These are phyloP conservation scores for Eucalyptus cloeziana DNA, from an alignment of 345 rosid species.

Conservation along the genomic window DNA sequence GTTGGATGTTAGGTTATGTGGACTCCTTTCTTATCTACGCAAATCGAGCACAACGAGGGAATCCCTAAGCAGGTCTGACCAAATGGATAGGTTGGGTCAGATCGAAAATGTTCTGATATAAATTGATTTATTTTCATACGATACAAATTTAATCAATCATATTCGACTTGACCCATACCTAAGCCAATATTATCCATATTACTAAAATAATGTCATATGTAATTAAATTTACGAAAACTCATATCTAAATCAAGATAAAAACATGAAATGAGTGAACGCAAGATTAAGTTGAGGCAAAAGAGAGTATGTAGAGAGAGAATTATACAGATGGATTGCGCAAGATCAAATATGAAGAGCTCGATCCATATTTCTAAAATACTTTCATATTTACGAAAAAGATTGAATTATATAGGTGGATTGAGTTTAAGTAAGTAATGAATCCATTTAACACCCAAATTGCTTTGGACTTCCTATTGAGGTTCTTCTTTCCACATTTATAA, in stretches of 20 bases:
- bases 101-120: fast-evolving
- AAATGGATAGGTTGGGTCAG: fast-evolving
- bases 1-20: too few species aligned
- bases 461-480: too few species aligned
- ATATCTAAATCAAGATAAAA: fast-evolving
- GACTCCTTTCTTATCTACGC: too few species aligned
- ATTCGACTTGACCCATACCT: fast-evolving
- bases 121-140: fast-evolving
- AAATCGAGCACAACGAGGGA: too few species aligned
- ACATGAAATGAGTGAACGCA: fast-evolving
- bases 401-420: fast-evolving
- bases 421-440: too few species aligned
- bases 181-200: fast-evolving
- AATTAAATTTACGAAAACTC: too few species aligned
- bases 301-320: too few species aligned
- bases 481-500: too few species aligned
- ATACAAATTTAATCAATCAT: fast-evolving
- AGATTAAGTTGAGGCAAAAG: too few species aligned
- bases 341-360: fast-evolving
- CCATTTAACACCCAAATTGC: fast-evolving
- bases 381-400: too few species aligned
- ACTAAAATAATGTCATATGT: fast-evolving
- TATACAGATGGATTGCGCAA: fast-evolving
- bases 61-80: fast-evolving
- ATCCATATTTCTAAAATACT: too few species aligned